Evolutionary conservation across 352 stramenopile genomes (phyloP).

Genomic region (Saprolegnia diclina): DNA sequence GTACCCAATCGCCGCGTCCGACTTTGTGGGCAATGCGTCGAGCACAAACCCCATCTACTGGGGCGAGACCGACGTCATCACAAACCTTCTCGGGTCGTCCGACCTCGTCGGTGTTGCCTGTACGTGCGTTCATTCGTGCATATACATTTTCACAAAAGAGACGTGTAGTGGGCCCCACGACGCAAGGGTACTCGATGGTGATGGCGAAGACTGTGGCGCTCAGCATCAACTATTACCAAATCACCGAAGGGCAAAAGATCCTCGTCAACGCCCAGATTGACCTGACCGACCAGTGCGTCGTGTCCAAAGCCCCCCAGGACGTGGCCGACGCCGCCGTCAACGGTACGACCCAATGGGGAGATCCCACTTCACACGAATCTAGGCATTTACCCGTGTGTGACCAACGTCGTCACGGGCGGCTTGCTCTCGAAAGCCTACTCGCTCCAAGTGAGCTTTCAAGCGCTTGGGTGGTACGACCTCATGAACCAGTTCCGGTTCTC

Average conservation of each 20-base stretch:
- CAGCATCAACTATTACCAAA: slow-evolving; percentile 77
- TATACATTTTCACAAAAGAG: too few relatives aligned
- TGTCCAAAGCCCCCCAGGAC: slow-evolving; percentile 49
- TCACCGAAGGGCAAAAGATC: slow-evolving; percentile 52
- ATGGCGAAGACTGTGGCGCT: slow-evolving; percentile 67
- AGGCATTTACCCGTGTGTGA: slow-evolving; percentile 47
- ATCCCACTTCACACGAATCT: neutral
- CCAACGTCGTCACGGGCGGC: slow-evolving; percentile 58
- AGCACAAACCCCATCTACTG: slow-evolving; percentile 35
- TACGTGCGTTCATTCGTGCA: slow-evolving; percentile 31
- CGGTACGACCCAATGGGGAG: neutral
- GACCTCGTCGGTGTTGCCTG: slow-evolving; percentile 68
- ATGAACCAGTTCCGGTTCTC: slow-evolving; percentile 96
- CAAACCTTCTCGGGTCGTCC: slow-evolving; percentile 51
- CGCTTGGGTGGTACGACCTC: slow-evolving; percentile 91
- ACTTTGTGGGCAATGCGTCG: slow-evolving; percentile 47
- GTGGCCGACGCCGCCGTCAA: slow-evolving; percentile 69
- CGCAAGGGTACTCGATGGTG: slow-evolving; percentile 40
- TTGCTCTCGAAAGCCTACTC: slow-evolving; percentile 70
- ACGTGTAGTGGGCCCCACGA: slow-evolving; percentile 17
- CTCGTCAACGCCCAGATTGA: slow-evolving; percentile 59
- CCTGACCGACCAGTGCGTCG: slow-evolving; percentile 70
- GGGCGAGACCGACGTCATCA: slow-evolving; percentile 51
- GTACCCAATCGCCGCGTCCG: slow-evolving; percentile 49
- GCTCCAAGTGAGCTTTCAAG: slow-evolving; percentile 84